Evolutionary conservation across 2,329 filamentous ascomycete genomes (phyloP).

Genomic region (Dichotomopilus funicola): DNA sequence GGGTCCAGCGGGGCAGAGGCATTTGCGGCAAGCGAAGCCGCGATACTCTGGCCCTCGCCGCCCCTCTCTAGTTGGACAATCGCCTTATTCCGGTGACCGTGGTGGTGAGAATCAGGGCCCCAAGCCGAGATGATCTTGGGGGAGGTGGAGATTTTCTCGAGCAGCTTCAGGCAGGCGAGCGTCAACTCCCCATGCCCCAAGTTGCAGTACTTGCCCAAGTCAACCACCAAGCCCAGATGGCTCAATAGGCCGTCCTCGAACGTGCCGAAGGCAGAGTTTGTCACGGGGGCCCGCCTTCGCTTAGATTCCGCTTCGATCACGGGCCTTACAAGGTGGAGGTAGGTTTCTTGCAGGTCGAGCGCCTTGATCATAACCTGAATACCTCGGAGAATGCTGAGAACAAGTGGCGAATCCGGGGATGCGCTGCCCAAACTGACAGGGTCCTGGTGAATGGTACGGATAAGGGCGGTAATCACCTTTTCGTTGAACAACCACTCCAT

Average conservation of each 20-base stretch:
- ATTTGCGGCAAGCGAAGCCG: slow-evolving; percentile 63
- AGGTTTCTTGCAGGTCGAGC: slow-evolving; percentile 83
- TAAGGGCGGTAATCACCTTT: slow-evolving; percentile 72
- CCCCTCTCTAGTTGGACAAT: slow-evolving; percentile 82
- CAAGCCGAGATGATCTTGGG: slow-evolving; percentile 69
- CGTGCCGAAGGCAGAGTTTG: slow-evolving; percentile 71
- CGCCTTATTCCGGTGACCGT: slow-evolving; percentile 69
- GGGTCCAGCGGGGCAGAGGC: slow-evolving; percentile 64
- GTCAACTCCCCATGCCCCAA: slow-evolving; percentile 76
- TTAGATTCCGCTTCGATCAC: slow-evolving; percentile 61
- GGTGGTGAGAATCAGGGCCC: slow-evolving; percentile 52
- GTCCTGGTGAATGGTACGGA: slow-evolving; percentile 72
- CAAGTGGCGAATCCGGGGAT: slow-evolving; percentile 69
- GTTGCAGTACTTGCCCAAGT: slow-evolving; percentile 80
- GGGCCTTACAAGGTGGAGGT: slow-evolving; percentile 80
- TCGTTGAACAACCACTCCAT: slow-evolving; percentile 99
- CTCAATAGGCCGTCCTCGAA: slow-evolving; percentile 89
- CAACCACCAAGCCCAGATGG: slow-evolving; percentile 70
- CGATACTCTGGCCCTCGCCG: slow-evolving; percentile 72
- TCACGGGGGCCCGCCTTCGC: slow-evolving; percentile 54
- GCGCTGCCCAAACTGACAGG: slow-evolving; percentile 64
- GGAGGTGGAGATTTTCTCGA: slow-evolving; percentile 82
- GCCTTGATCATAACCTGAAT: slow-evolving; percentile 79
- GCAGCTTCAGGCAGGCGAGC: slow-evolving; percentile 69
- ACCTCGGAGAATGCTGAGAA: slow-evolving; percentile 70